Conservation (phyloP, 1,139 yeast genomes). For the Saccharomycopsis hybrid region DNA sequence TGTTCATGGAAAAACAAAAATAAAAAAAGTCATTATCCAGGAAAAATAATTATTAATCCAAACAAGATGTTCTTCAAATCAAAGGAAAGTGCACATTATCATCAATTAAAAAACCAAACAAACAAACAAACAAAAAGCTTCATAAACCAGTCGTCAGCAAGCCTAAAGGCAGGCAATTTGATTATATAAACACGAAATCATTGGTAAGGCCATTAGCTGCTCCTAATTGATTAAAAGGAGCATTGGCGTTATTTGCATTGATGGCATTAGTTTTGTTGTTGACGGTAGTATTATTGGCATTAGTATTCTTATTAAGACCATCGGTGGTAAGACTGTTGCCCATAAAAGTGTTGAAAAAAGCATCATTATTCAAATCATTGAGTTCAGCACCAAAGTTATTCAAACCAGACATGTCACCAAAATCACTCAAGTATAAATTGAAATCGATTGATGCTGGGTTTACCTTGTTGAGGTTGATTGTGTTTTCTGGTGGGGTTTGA, state of each 20-base stretch:
- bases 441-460: not conserved
- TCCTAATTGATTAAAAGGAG: too few species aligned
- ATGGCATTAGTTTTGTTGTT: not conserved
- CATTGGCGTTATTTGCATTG: not conserved
- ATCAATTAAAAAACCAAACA: not conserved
- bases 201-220: not conserved
- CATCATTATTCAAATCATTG: not conserved
- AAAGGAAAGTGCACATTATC: not conserved
- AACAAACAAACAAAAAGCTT: not conserved
- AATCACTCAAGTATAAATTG: conserved; percentile 1
- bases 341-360: not conserved
- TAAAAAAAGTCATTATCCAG: not conserved
- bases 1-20: not conserved
- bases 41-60: not conserved
- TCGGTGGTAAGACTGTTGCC: not conserved
- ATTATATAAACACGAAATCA: not conserved
- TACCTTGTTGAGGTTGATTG: not conserved
- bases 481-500: not conserved
- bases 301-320: too few species aligned
- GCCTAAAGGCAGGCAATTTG: not conserved
- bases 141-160: not conserved
- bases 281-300: not conserved
- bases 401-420: not conserved
- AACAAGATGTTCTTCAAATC: not conserved
- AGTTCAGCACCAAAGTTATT: not conserved